Evolutionary conservation across 345 rosid species (phyloP).

Genomic region (Fremontodendron californicum): DNA sequence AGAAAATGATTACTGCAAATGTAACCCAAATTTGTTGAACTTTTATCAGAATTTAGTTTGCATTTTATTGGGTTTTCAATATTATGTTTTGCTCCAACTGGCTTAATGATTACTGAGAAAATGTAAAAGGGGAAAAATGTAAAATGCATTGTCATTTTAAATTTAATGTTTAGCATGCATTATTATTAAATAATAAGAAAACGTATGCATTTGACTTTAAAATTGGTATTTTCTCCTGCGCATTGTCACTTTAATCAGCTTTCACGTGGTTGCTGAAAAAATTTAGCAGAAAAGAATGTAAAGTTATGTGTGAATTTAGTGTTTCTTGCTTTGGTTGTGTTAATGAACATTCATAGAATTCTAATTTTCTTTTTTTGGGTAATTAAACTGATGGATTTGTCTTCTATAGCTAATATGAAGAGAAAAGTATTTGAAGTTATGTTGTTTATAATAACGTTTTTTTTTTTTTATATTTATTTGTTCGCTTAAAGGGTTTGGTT

Average conservation of each 20-base stretch:
- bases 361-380: background rate
- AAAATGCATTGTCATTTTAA: background rate
- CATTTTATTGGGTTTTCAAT: background rate
- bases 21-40: background rate
- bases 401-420: background rate
- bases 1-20: background rate
- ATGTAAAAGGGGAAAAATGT: background rate
- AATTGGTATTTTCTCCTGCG: background rate
- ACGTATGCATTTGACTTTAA: background rate
- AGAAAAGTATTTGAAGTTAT: background rate
- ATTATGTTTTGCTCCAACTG: background rate
- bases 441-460: background rate
- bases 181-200: background rate
- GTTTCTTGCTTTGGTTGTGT: background rate
- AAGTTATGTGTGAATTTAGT: background rate
- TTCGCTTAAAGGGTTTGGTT: conserved; percentile 14
- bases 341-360: background rate
- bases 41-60: background rate
- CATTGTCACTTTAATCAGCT: background rate
- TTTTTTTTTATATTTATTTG: background rate
- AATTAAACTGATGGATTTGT: background rate
- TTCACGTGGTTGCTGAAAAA: background rate
- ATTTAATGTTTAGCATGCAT: background rate
- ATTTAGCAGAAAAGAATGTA: background rate
- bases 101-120: conserved; percentile 1